A percentile compares a stretch with the other conserved stretches of the same genome.
Evolutionary conservation across 371 early-diverging fungal genomes (phyloP).

Genomic region (Fennellomyces sp.): DNA sequence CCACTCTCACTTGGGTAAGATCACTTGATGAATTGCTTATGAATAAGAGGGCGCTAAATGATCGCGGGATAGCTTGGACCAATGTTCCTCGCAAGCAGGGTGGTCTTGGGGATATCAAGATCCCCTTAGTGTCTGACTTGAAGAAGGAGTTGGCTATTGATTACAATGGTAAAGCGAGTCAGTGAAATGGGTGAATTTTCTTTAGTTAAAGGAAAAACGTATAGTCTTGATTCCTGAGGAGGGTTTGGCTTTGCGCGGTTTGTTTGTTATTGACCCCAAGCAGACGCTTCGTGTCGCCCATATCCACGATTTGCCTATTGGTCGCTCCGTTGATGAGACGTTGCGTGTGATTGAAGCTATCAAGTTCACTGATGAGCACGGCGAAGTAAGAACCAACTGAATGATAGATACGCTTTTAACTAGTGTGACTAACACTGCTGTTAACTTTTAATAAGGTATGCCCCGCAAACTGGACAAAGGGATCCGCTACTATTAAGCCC

Average conservation of each 20-base stretch:
- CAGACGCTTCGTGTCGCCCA: conserved; percentile 69
- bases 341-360: conserved; percentile 96
- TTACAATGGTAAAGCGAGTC: conserved; percentile 69
- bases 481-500: conserved; percentile 69
- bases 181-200: conserved; percentile 11
- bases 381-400: conserved; percentile 47
- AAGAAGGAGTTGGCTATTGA: conserved; percentile 82
- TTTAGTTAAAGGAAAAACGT: not conserved
- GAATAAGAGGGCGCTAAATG: no score
- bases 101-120: conserved; percentile 92
- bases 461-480: conserved; percentile 90
- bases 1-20: conserved; percentile 52
- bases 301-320: conserved; percentile 84
- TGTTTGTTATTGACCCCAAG: conserved; percentile 95
- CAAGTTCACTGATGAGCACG: conserved; percentile 91
- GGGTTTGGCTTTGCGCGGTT: conserved; percentile 70
- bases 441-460: conserved; percentile 52
- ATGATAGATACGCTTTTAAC: no score
- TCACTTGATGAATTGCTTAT: no score
- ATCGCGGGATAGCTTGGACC: conserved; percentile 67
- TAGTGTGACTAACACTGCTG: not conserved
- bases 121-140: conserved; percentile 78
- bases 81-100: conserved; percentile 69
- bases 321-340: conserved; percentile 94
- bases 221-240: conserved; percentile 69